These are phyloP conservation scores for Malbranchea cinnamomea DNA, from an alignment of 2,329 filamentous ascomycete species.

Conservation along the genomic window DNA sequence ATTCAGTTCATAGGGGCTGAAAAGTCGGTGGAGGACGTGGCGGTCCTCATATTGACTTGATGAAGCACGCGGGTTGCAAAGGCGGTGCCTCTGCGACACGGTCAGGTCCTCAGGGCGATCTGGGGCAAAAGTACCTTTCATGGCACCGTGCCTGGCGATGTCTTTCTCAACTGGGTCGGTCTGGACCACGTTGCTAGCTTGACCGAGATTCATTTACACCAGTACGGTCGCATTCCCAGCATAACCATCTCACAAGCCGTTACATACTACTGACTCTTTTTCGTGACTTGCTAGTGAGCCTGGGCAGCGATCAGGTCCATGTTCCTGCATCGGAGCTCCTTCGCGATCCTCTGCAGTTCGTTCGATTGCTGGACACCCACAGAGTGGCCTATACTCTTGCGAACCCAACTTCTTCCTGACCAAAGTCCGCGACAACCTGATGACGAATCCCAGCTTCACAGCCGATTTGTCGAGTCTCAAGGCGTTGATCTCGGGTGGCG, in stretches of 20 bases:
- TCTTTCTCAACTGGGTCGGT: slow-evolving; percentile 35
- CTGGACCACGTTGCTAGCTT: slow-evolving; percentile 41
- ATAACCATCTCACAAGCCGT: too few species aligned
- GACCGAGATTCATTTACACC: slow-evolving; percentile 37
- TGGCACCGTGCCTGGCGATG: slow-evolving; percentile 15
- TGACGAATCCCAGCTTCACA: background rate
- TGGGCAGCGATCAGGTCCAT: slow-evolving; percentile 13
- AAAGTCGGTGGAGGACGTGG: slow-evolving; percentile 6
- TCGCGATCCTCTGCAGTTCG: slow-evolving; percentile 26
- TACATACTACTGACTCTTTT: slow-evolving; percentile 30
- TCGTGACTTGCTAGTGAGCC: slow-evolving; percentile 16
- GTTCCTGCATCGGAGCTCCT: slow-evolving; percentile 9
- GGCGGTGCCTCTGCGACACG: slow-evolving; percentile 32
- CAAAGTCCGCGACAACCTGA: slow-evolving; percentile 3
- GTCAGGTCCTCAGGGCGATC: slow-evolving; percentile 29
- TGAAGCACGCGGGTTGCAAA: slow-evolving; percentile 38
- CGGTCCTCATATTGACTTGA: slow-evolving; percentile 37
- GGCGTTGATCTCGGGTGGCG: slow-evolving; percentile 27
- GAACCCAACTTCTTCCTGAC: slow-evolving; percentile 20
- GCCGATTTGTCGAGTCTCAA: slow-evolving; percentile 18
- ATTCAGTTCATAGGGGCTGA: too few species aligned
- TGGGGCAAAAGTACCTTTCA: slow-evolving; percentile 23
- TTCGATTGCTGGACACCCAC: slow-evolving; percentile 27
- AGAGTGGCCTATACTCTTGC: slow-evolving; percentile 24
- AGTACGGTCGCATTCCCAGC: too few species aligned